phyloP scores from a whole-genome alignment of 2,329 filamentous ascomycete species.

The Sporothrix curviconia region DNA sequence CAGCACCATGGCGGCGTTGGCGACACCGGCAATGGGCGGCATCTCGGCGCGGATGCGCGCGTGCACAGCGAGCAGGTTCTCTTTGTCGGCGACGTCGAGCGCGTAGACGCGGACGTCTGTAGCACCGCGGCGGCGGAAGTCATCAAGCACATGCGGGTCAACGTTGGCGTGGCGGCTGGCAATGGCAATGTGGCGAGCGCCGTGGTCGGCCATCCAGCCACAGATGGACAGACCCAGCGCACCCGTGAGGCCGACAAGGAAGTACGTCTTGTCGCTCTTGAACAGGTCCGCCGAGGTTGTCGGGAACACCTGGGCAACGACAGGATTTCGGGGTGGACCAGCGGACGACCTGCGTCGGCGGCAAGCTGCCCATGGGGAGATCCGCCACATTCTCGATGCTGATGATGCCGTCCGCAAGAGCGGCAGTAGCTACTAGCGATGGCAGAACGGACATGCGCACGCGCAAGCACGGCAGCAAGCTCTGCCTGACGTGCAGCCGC shows the following conservation, averaged over 20 bases:
- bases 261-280: constrained; percentile 39
- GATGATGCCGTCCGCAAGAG: constrained; percentile 5
- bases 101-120: constrained; percentile 33
- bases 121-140: constrained; percentile 33
- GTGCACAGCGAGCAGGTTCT: constrained; percentile 32
- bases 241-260: constrained; percentile 47
- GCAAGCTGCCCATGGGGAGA: not conserved
- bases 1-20: constrained; percentile 19
- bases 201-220: constrained; percentile 42
- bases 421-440: no score
- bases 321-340: constrained; percentile 1
- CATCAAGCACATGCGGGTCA: constrained; percentile 35
- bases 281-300: constrained; percentile 29
- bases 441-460: no score
- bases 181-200: constrained; percentile 42
- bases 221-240: constrained; percentile 45
- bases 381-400: constrained; percentile 4
- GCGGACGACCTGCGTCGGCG: constrained; percentile 7
- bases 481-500: not conserved
- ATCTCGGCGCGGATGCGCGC: constrained; percentile 25
- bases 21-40: constrained; percentile 35
- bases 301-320: constrained; percentile 23
- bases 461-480: not conserved
- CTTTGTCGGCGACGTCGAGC: constrained; percentile 38
- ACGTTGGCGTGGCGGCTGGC: constrained; percentile 36